Evolutionary conservation across 139 green algal genomes (phyloP).

Genomic region (Chlamydomonas applanata): DNA sequence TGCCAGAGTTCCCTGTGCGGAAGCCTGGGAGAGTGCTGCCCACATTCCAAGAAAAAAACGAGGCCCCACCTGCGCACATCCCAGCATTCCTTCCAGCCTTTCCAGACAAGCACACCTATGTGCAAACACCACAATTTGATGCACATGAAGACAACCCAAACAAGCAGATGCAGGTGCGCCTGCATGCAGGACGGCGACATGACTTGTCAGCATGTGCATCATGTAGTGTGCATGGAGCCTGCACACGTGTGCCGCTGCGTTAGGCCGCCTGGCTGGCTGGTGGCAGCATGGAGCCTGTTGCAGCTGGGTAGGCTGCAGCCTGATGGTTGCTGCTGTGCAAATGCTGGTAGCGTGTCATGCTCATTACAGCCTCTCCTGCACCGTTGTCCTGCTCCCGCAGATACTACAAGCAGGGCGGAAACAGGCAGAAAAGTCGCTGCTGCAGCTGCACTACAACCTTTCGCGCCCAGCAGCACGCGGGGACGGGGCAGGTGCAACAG

Average conservation of each 20-base stretch:
- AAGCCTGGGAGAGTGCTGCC: conserved; percentile 37
- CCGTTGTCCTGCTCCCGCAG: neutral
- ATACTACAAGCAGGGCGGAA: conserved; percentile 1
- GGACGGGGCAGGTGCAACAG: neutral
- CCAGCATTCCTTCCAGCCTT: conserved; percentile 81
- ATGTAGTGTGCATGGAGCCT: neutral
- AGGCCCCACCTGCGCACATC: conserved; percentile 66
- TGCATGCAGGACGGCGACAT: neutral
- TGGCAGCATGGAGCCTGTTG: neutral
- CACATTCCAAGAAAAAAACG: conserved; percentile 56
- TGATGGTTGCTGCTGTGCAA: neutral
- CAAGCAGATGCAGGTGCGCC: conserved; percentile 51
- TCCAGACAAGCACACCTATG: conserved; percentile 83
- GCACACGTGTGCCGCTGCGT: neutral
- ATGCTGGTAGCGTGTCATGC: neutral
- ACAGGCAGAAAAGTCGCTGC: conserved; percentile 18
- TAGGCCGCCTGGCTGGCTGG: neutral
- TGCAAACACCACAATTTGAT: conserved; percentile 37
- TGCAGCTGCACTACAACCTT: conserved; percentile 18
- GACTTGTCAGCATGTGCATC: neutral
- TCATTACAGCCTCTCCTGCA: neutral
- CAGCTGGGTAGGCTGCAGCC: neutral
- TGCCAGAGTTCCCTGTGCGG: conserved; percentile 62
- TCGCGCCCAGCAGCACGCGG: neutral
- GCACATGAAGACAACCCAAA: conserved; percentile 44